Evolutionary conservation across 768 basidiomycete species (phyloP), one percentile per base, ranked within the genome.

Genomic region (Nidularia pulvinata): DNA sequence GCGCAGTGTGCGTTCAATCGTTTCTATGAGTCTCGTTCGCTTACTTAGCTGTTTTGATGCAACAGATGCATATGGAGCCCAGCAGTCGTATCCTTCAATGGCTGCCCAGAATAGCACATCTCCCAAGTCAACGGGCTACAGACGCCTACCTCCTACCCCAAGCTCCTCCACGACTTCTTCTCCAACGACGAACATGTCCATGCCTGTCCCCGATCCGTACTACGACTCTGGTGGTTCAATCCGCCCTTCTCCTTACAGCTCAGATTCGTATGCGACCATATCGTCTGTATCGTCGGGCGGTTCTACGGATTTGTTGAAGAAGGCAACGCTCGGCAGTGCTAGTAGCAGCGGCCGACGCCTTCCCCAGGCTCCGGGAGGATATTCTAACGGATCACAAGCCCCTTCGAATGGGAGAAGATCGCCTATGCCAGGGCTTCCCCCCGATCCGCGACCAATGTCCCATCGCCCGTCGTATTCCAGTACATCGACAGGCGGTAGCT

Each of bases 91-190:
- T n/a, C n/a, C n/a, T n/a, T n/a, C n/a, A n/a, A n/a, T n/a, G n/a
- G n/a, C n/a, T n/a, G n/a, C n/a, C n/a, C n/a, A n/a, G n/a, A 10
- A 46, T 7, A 25, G 11, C 22, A 46, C 56, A 30, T 66, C 69
- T 46, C 57, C 64, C 54, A 64, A 61, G 59, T 52, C 68, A 47
- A 60, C 65, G 52, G 57, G 60, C 48, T 57, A 66, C 44, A 70
- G 78, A 49, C 73, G 74, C 43, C 65, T 81, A 34, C 79, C 79
- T 5, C 77, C 75, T 30, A 78, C 77, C 6, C 79, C 79, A 34
- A 70, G 64, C 30, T 50, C 56, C 33, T 65, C 74, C n/a, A 65
- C 70, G 16, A 59, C 66, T 11, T 59, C 61, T 5, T 63, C 66
- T 7, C 57, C 68, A 32, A 60, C 61, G 10, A 56, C 53, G 5